phyloP scores from a whole-genome alignment of 2,329 filamentous ascomycete genomes.

The Fusarium chuoi region DNA sequence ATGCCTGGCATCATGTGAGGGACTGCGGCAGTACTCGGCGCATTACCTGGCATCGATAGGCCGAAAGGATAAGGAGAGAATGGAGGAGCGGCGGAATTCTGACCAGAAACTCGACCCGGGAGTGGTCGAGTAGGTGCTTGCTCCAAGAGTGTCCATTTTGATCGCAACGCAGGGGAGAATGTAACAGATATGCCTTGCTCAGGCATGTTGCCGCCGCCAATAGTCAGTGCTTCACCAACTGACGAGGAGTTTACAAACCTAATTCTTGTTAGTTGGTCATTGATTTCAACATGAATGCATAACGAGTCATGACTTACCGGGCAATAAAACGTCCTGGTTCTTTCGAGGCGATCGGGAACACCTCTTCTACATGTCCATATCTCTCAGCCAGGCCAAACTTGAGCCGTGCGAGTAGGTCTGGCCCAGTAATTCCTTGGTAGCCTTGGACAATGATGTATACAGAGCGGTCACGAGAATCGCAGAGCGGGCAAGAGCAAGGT shows the following conservation, averaged over 20 bases:
- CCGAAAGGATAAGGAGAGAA: slow-evolving; percentile 15
- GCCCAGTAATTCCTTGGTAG: not conserved
- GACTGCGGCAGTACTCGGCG: not conserved
- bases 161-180: slow-evolving; percentile 45
- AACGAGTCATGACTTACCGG: slow-evolving; percentile 39
- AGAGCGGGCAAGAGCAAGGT: slow-evolving; percentile 46
- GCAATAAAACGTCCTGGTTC: slow-evolving; percentile 40
- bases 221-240: slow-evolving; percentile 40
- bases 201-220: slow-evolving; percentile 35
- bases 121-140: slow-evolving; percentile 1
- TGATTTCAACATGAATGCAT: not conserved
- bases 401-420: slow-evolving; percentile 45
- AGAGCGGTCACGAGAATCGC: slow-evolving; percentile 46
- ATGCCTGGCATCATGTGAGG: slow-evolving; percentile 7
- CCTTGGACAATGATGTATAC: slow-evolving; percentile 42
- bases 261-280: not conserved
- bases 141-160: slow-evolving; percentile 45
- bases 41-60: not conserved
- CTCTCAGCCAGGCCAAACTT: slow-evolving; percentile 43
- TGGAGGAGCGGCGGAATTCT: not conserved
- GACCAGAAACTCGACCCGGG: not conserved
- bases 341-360: slow-evolving; percentile 29
- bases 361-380: slow-evolving; percentile 48
- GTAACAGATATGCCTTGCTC: slow-evolving; percentile 42
- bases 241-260: slow-evolving; percentile 46